Evolutionary conservation across 1,139 yeast species (phyloP), one percentile per base, ranked within the genome.

Genomic region (Candida sanyaensis): DNA sequence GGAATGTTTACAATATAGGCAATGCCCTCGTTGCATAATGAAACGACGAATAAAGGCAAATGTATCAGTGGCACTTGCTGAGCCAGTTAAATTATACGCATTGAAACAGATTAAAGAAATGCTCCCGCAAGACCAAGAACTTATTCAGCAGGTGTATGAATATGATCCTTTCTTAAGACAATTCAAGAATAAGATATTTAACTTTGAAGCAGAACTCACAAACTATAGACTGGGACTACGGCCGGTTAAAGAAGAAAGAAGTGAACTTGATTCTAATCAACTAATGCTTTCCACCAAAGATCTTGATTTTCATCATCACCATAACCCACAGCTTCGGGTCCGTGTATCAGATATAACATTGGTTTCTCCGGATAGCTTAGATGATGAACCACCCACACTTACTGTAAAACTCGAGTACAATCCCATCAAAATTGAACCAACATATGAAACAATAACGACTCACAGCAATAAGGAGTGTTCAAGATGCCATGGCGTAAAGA

Each of bases 1-100:
- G 12, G 41, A 37, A 9, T 37, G 41, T 13, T 27, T 27, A 21
- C 32, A 27, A 13, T 37, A 37, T 28, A 28, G 26, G 10, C 41
- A 37, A 13, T 37, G 41, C 5, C 32, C 41, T n/a, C 41, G 41
- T 12, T 37, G 41, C 27, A 28, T 37, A 28, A 37, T 37, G 41
- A 37, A 37, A 17, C 31, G 41, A 17, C 24, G 41, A 27, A 27
- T 37, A 9, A 27, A 12, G 27, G 17, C 31, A 27, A 37, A 37
- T 6, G 41, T 37, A 6, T 12, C 41, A 2, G 32, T 27, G 24
- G 12, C 32, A 4, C 31, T 37, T 13, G 32, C 41, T 3, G 41
- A 37, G 9, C 21, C 32, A 3, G 12, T 37, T 13, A 37, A 37
- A 13, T 17, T 37, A 11, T 37, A 37, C 10, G 41, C 32, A 7